Evolutionary conservation across 495 filamentous ascomycete genomes (phyloP), one percentile per base, ranked within the genome.

Genomic region (Ramalina intermedia): DNA sequence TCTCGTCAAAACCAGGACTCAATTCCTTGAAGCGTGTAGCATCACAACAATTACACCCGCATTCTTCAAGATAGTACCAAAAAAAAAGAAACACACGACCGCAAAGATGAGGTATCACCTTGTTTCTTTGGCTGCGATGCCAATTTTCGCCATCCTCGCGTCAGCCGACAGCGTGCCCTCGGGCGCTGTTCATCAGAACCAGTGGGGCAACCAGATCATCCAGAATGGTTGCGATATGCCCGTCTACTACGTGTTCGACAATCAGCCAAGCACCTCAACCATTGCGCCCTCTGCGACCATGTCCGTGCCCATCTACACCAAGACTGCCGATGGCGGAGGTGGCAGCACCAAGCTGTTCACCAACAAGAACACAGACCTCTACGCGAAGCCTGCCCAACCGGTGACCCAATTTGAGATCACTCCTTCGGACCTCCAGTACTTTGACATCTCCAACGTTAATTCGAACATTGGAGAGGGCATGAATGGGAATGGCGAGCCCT

Each of bases 351-450:
- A 55, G 20, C 47, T 55, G 45, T 41, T 48, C 40, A 41, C 4
- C 6, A 33, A 26, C 37, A 43, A 27, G 17, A 16, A 39, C 18
- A 36, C 35, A 29, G 51, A 44, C 45, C 44, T 55, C 13, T 55
- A 40, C 38, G 49, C 44, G n/a, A 17, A 14, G 13, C 37, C 35
- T 17, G 46, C 49, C 12, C 47, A 43, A 24, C 35, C 37, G 4
- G 42, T 50, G 20, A 55, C 53, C 5, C 53, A 55, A 27, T 55
- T 51, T 35, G 53, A 55, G 36, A 47, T 52, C 40, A 55, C 53
- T 17, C 45, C 51, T 35, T 16, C 51, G 9, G 27, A 51, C 21
- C 36, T 37, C 21, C 48, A 52, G 16, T 55, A 37, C 48, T 43
- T 46, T 35, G 53, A 55, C 8, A 40, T 55, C 20, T 55, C 53